These are phyloP conservation scores for Xylaria curta DNA, from an alignment of 495 filamentous ascomycete species.

Conservation along the genomic window DNA sequence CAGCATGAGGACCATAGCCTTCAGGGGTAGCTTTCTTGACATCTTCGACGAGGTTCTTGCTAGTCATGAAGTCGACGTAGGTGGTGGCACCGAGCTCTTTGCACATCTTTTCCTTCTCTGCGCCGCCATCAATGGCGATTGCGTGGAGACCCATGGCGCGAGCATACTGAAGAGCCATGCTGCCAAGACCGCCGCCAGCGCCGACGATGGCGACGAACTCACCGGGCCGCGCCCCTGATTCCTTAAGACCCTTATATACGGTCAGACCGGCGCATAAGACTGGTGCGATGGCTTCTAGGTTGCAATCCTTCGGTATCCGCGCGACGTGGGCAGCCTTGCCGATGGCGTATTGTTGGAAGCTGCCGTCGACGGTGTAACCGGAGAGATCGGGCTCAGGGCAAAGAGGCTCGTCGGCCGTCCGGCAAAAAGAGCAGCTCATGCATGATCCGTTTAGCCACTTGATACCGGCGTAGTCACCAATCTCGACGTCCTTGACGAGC, in stretches of 20 bases:
- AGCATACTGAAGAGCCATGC: slow-evolving; percentile 83
- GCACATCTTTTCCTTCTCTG: slow-evolving; percentile 76
- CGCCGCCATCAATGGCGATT: slow-evolving; percentile 80
- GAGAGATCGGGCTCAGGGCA: slow-evolving; percentile 76
- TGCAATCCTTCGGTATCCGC: slow-evolving; percentile 73
- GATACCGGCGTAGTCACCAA: slow-evolving; percentile 84
- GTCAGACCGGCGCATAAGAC: slow-evolving; percentile 90
- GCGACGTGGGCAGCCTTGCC: slow-evolving; percentile 85
- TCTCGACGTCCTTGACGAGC: slow-evolving; percentile 72
- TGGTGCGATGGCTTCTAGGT: slow-evolving; percentile 79
- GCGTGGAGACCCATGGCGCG: slow-evolving; percentile 83
- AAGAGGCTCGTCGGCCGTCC: slow-evolving; percentile 66
- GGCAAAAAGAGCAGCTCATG: slow-evolving; percentile 80
- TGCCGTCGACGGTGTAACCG: slow-evolving; percentile 90
- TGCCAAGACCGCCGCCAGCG: slow-evolving; percentile 85
- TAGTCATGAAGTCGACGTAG: slow-evolving; percentile 80
- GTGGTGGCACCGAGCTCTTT: slow-evolving; percentile 67
- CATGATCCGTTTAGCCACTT: slow-evolving; percentile 93
- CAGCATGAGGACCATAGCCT: slow-evolving; percentile 85
- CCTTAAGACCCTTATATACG: slow-evolving; percentile 92
- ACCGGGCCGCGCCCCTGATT: slow-evolving; percentile 74
- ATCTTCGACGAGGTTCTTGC: slow-evolving; percentile 77
- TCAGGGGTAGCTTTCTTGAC: slow-evolving; percentile 82
- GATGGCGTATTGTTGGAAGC: slow-evolving; percentile 91
- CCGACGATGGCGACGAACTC: slow-evolving; percentile 86